Base-by-base conservation (phyloP, 1,284 basidiomycete species). In the Cryptococcus amylolentus region DNA sequence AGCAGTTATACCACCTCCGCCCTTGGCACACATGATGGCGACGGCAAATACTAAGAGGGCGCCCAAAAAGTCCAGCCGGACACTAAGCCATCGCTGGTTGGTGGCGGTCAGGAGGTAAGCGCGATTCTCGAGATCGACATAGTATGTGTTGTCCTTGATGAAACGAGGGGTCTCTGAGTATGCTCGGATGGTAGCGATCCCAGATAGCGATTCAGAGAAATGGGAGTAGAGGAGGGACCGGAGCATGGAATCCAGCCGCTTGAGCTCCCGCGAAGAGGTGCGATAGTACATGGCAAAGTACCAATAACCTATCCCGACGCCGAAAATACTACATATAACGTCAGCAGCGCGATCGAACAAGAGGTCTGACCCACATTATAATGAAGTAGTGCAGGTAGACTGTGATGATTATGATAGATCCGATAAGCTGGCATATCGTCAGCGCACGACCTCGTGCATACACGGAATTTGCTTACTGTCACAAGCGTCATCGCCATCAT, bases 121-220 rank as follows among this genome's bases (percentile, higher is more conserved):
- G 39, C 89, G 83, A 71, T 96, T 95, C 78, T 97, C 91, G 45
- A 89, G 79, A 66, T 97, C 88, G 50, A 94, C 82, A n/a, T 85
- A 82, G 40, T 84, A 80, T 63, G 87, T 81, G 67, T 93, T 94
- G 57, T 90, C 88, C 10, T 73, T 71, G 51, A 83, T 75, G 81
- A 97, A 95, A 27, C 88, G 81, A 5, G 82, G 78, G 3, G 80
- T 73, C 68, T 87, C 86, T 12, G 84, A 84, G 61, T 93, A 95
- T 0, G 90, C 89, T 16, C 90, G 84, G 51, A 94, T 91, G 2
- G 91, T 94, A 1, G 88, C 82, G 44, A 94, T 78, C 20, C 91
- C 91, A 9, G 86, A 86, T 8, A 95, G 80, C 16, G 87, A 87
- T 77, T 97, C 94, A 49, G 87, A 87, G 71, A 93, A 91, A 74